phyloP scores from a whole-genome alignment of 2,329 filamentous ascomycete species.

The Claviceps sp. region DNA sequence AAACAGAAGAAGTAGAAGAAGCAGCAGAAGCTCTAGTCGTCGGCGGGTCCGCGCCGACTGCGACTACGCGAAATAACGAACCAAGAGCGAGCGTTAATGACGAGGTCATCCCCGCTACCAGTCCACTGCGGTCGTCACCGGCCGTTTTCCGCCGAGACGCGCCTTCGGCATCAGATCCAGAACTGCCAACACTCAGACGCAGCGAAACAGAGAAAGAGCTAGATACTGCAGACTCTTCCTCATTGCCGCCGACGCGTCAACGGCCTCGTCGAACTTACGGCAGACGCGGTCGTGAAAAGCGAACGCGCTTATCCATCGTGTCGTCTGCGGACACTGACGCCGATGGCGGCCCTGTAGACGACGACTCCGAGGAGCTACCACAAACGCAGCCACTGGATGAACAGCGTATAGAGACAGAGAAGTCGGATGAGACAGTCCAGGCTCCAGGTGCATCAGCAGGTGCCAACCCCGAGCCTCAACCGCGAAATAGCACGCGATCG shows the following conservation, averaged over 20 bases:
- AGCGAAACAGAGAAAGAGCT: constrained; percentile 10
- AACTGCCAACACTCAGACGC: constrained; percentile 19
- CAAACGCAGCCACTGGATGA: background rate
- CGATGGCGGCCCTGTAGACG: background rate
- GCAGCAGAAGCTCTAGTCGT: background rate
- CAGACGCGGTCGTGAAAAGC: background rate
- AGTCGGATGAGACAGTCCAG: background rate
- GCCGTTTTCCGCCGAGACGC: constrained; percentile 10
- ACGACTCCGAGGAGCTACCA: background rate
- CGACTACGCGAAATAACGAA: background rate
- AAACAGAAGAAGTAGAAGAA: background rate
- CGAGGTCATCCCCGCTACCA: constrained; percentile 27
- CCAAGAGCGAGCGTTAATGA: constrained; percentile 12
- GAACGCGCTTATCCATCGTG: constrained; percentile 1
- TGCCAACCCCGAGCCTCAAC: background rate
- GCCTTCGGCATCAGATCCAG: constrained; percentile 16
- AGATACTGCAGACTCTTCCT: constrained; percentile 11
- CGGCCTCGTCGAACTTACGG: constrained; percentile 4
- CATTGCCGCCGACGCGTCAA: constrained; percentile 13
- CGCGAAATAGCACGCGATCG: background rate
- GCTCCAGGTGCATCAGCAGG: background rate
- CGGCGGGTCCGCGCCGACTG: background rate
- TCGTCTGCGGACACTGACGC: constrained; percentile 2
- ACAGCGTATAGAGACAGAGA: background rate
- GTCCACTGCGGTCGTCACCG: constrained; percentile 20